Conservation (phyloP, 164 flowering plant genomes). For the Aristolochia contorta region DNA sequence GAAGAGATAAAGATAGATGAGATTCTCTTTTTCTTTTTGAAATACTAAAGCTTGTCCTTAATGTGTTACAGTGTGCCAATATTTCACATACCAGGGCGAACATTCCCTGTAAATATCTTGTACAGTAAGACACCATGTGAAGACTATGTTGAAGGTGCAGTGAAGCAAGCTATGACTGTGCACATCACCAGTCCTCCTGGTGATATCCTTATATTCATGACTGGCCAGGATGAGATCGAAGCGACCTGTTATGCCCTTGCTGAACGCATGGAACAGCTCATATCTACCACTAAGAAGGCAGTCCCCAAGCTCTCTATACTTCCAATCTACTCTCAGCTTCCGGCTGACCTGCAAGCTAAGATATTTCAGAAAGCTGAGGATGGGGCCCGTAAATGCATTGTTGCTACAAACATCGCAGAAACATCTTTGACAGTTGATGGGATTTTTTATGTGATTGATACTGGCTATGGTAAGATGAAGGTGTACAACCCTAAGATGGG, state of each 20-base stretch:
- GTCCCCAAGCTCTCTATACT: conserved; percentile 75
- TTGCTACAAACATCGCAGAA: conserved; percentile 97
- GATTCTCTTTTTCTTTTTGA: neutral
- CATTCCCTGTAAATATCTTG: conserved; percentile 8
- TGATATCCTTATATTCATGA: conserved; percentile 94
- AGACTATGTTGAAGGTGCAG: conserved; percentile 94
- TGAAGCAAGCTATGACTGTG: conserved; percentile 90
- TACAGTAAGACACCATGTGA: conserved; percentile 84
- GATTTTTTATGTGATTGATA: conserved; percentile 80
- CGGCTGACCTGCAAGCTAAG: conserved; percentile 93
- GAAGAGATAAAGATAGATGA: too few species aligned
- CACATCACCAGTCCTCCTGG: conserved; percentile 92
- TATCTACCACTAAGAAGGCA: conserved; percentile 48
- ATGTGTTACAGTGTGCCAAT: conserved; percentile 64
- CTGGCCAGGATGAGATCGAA: conserved; percentile 99
- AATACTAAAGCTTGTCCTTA: neutral
- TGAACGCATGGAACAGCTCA: conserved; percentile 85
- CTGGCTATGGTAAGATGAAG: conserved; percentile 91
- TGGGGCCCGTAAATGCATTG: conserved; percentile 94
- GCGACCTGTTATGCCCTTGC: conserved; percentile 87
- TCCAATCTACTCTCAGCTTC: conserved; percentile 96
- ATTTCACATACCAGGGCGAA: conserved; percentile 35
- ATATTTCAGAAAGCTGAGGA: conserved; percentile 93
- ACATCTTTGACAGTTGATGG: conserved; percentile 97
- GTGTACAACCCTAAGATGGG: conserved; percentile 93